These are phyloP conservation scores for Candida hispaniensis DNA, from an alignment of 805 yeast genomes.

Conservation along the genomic window DNA sequence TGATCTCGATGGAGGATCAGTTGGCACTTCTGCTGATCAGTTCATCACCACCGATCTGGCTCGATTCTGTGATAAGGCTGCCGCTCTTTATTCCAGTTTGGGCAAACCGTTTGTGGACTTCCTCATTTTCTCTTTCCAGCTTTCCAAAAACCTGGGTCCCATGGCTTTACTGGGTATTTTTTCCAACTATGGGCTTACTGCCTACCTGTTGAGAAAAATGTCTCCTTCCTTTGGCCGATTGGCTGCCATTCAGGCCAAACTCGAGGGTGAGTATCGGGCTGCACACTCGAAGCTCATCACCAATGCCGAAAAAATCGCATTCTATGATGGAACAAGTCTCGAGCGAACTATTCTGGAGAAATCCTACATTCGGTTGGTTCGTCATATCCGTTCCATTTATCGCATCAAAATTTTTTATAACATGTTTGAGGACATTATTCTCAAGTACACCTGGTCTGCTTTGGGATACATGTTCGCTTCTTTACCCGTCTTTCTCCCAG, in stretches of 20 bases:
- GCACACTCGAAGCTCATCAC: conserved; percentile 76
- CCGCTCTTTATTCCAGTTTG: conserved; percentile 74
- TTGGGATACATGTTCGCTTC: conserved; percentile 88
- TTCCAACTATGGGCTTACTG: conserved; percentile 69
- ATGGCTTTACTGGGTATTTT: conserved; percentile 78
- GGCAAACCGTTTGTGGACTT: conserved; percentile 89
- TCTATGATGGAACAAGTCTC: conserved; percentile 76
- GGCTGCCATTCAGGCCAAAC: conserved; percentile 57
- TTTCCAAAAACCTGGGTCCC: conserved; percentile 76
- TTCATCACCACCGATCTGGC: conserved; percentile 78
- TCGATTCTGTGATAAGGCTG: conserved; percentile 67
- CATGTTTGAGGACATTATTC: conserved; percentile 70
- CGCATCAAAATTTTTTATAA: conserved; percentile 56
- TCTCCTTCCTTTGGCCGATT: conserved; percentile 82
- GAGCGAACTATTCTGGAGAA: conserved; percentile 58
- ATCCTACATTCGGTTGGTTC: conserved; percentile 47
- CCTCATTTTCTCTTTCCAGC: conserved; percentile 70
- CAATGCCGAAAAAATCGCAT: conserved; percentile 88
- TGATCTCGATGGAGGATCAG: conserved; percentile 41
- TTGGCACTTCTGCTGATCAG: conserved; percentile 58
- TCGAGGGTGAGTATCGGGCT: conserved; percentile 84
- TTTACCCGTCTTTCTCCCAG: conserved; percentile 68
- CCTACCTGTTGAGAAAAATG: conserved; percentile 53
- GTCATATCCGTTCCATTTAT: conserved; percentile 45
- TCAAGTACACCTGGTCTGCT: conserved; percentile 91